Evolutionary conservation across 2,329 filamentous ascomycete species (phyloP), one percentile per base, ranked within the genome.

Genomic region (Rhytidhysteron rufulum): DNA sequence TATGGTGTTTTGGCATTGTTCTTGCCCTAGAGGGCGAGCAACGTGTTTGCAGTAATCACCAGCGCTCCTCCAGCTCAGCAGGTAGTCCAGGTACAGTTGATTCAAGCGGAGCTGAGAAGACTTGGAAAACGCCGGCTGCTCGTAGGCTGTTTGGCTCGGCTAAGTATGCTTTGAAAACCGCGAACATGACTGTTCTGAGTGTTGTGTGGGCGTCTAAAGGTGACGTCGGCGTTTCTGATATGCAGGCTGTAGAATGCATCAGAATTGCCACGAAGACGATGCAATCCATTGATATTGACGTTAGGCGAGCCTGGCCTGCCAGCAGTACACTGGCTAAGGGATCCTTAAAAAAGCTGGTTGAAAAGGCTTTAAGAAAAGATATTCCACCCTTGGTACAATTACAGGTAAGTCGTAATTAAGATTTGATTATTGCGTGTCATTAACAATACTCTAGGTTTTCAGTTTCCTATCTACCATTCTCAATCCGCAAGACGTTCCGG

Each of bases 1-100:
- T 63, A 4, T 63, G 59, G 58, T 59, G 57, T 31, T 57, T 60
- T 37, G 61, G 60, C 5, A 55, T 63, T 30, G 51, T 55, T 1
- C 43, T 62, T 7, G 45, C 60, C 9, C 48, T 7, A 59, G 63
- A 39, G 51, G 54, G 37, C 48, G 49, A 16, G 34, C 44, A 5
- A 7, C 7, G 13, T 27, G 24, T 27, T 8, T 13, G 24, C 8
- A 13, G 8, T 27, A 7, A 27, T 27, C 24, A 8, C 24, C 24
- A 13, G 7, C 24, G 13, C 24, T 37, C 24, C 8, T 27, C 24
- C 24, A 27, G 7, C 8, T 8, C 24, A 27, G 13, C 24, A 27
- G 24, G 24, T 13, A 27, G 8, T 27, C 24, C 24, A 13, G 13
- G 24, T 13, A 27, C 24, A 7, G 24, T 7, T 8, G 24, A 27